These are phyloP conservation scores for Malassezia obtusa DNA, from an alignment of 1,284 basidiomycete species.

Conservation along the genomic window DNA sequence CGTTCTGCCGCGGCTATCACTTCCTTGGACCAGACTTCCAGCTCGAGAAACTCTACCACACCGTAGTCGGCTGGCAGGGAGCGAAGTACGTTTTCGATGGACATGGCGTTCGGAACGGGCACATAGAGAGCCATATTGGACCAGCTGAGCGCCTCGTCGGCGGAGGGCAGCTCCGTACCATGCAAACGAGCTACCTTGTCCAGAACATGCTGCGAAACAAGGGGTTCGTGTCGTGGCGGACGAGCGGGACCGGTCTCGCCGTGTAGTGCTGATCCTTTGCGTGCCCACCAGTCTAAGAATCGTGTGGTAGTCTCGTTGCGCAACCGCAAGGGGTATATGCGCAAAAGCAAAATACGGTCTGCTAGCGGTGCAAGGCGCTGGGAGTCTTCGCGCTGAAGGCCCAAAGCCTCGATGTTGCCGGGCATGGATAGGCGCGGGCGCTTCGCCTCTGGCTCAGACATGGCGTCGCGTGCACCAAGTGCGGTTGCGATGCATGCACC, in stretches of 20 bases:
- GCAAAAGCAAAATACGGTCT: neutral
- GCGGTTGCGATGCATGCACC: neutral
- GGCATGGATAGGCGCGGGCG: neutral
- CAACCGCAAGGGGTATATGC: constrained; percentile 11
- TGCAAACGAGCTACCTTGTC: constrained; percentile 1
- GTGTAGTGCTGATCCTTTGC: constrained; percentile 10
- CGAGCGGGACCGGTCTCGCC: neutral
- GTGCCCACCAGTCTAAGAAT: constrained; percentile 15
- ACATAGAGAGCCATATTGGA: neutral
- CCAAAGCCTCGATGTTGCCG: neutral
- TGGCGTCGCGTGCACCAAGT: neutral
- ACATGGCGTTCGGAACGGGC: neutral
- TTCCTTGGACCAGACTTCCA: constrained; percentile 5
- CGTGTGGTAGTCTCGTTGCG: constrained; percentile 13
- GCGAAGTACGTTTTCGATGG: neutral
- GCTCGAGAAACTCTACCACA: constrained; percentile 11
- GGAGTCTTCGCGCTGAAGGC: neutral
- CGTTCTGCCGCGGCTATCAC: neutral
- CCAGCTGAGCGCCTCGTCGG: neutral
- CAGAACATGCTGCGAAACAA: constrained; percentile 10
- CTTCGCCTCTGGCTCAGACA: neutral
- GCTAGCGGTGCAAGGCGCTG: neutral
- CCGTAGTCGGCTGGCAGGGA: constrained; percentile 7
- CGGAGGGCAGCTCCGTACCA: neutral
- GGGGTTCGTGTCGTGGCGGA: neutral